phyloP scores from a whole-genome alignment of 2,329 filamentous ascomycete species.

The Mariannaea elegans region DNA sequence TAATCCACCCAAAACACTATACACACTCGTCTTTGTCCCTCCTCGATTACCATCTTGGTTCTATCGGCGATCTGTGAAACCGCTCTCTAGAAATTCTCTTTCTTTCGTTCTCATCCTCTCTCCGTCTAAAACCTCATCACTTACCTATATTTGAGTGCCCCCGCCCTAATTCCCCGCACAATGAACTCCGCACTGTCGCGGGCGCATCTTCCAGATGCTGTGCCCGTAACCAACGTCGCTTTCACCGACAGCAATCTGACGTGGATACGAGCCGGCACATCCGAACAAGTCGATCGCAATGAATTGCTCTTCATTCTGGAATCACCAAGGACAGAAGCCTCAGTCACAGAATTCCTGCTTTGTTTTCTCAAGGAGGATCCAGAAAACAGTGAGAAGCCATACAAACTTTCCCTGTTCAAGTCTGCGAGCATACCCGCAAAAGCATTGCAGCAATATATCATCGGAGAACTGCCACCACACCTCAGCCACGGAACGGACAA shows the following conservation, averaged over 20 bases:
- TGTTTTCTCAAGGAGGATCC: constrained; percentile 50
- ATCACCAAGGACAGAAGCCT: background rate
- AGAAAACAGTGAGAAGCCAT: constrained; percentile 38
- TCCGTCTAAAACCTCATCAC: too few relatives aligned
- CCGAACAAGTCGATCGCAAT: constrained; percentile 30
- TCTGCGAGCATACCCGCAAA: constrained; percentile 47
- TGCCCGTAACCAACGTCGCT: constrained; percentile 30
- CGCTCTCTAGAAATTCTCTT: background rate
- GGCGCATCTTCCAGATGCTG: background rate
- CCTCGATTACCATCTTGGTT: background rate
- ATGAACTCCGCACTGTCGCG: constrained; percentile 19
- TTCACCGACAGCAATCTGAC: constrained; percentile 37
- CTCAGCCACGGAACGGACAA: constrained; percentile 37
- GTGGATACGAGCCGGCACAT: constrained; percentile 36
- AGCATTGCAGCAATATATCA: constrained; percentile 48
- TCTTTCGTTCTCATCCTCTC: background rate
- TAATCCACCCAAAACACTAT: background rate
- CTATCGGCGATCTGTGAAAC: too few relatives aligned
- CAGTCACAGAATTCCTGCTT: constrained; percentile 39
- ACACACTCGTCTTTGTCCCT: background rate
- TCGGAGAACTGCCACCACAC: constrained; percentile 51
- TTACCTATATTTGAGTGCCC: background rate
- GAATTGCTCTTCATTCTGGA: constrained; percentile 43
- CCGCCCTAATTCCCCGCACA: background rate
- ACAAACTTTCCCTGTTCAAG: constrained; percentile 41